phyloP scores from a whole-genome alignment of 2,329 filamentous ascomycete species.

The Calonectria henricotiae region DNA sequence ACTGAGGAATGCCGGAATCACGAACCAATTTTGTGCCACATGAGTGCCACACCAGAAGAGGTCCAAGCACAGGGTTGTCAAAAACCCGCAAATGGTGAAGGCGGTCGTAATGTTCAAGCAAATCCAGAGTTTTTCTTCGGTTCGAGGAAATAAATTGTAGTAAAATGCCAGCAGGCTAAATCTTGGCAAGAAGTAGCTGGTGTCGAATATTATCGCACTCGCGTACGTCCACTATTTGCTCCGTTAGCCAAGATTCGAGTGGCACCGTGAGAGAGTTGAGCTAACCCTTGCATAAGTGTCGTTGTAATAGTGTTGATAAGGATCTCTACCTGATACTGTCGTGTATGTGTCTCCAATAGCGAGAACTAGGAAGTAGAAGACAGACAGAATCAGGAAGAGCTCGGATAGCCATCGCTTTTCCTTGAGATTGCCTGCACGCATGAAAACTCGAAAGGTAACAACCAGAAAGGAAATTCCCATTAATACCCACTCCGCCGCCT shows the following conservation, averaged over 20 bases:
- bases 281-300: constrained; percentile 7
- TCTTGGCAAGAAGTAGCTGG: background rate
- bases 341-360: constrained; percentile 10
- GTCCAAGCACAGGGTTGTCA: background rate
- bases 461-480: background rate
- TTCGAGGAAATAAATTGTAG: background rate
- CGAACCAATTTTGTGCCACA: constrained; percentile 19
- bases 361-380: constrained; percentile 4
- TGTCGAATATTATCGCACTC: constrained; percentile 8
- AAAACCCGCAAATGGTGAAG: background rate
- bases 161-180: constrained; percentile 7
- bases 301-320: background rate
- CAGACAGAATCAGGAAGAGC: background rate
- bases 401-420: constrained; percentile 3
- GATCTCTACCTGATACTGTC: background rate
- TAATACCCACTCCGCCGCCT: background rate
- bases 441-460: background rate
- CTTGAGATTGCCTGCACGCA: background rate
- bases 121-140: background rate
- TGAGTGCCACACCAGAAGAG: constrained; percentile 15
- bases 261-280: too few species aligned
- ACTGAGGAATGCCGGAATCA: background rate
- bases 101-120: background rate
- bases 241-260: background rate
- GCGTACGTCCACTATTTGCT: background rate